A percentile compares a stretch with the other conserved stretches of the same genome.
phyloP scores from a whole-genome alignment of 75 land plant genomes.

The Cryptomeria japonica region DNA sequence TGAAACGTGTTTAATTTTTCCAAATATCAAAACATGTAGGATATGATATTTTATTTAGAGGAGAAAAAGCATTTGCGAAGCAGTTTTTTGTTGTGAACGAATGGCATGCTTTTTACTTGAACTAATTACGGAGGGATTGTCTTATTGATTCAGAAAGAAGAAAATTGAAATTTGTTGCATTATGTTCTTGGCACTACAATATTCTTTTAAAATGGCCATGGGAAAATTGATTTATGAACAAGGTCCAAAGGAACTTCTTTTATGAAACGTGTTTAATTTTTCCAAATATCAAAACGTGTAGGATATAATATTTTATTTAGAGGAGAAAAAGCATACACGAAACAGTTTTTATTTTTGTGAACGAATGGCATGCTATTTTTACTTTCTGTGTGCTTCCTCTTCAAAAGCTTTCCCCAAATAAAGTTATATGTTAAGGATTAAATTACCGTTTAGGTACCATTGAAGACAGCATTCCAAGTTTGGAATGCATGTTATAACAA shows the following conservation, averaged over 20 bases:
- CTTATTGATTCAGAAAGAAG: background rate
- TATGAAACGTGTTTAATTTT: background rate
- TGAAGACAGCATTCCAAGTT: background rate
- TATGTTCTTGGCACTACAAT: background rate
- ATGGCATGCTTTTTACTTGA: too few relatives aligned
- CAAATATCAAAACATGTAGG: background rate
- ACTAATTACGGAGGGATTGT: background rate
- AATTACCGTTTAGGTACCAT: background rate
- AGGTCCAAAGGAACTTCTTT: background rate
- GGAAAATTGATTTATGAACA: background rate
- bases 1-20: background rate
- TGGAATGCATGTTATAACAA: background rate
- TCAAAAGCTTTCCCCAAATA: background rate
- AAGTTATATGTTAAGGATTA: background rate
- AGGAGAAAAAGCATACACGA: background rate
- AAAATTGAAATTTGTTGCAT: background rate
- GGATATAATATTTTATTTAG: background rate
- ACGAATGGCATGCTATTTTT: background rate
- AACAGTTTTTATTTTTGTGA: background rate
- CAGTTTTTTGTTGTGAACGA: too few relatives aligned
- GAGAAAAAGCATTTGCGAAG: background rate
- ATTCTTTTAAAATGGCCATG: background rate
- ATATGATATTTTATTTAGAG: background rate
- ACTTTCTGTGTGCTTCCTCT: background rate
- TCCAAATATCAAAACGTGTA: background rate